phyloP scores from a whole-genome alignment of 1,284 basidiomycete species.

The Cutaneotrichosporon daszewskae region DNA sequence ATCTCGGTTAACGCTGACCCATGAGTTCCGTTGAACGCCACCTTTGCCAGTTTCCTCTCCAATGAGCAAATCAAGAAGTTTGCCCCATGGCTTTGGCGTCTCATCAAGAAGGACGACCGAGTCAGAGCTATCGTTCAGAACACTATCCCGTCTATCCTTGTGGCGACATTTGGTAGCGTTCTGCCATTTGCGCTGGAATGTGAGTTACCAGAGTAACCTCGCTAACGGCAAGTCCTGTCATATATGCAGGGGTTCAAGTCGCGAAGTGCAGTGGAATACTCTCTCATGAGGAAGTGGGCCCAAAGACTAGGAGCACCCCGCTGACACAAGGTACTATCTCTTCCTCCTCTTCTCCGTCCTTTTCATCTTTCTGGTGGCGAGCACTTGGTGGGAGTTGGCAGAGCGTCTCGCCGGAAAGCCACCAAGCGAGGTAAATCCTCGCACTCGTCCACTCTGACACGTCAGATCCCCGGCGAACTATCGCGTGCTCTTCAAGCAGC shows the following conservation, averaged over 20 bases:
- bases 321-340: conserved; percentile 70
- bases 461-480: conserved; percentile 81
- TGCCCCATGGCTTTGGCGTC: conserved; percentile 68
- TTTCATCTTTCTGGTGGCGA: conserved; percentile 88
- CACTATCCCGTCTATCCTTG: conserved; percentile 79
- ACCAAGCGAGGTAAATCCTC: conserved; percentile 40
- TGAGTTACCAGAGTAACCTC: conserved; percentile 31
- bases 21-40: conserved; percentile 3
- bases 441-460: background rate
- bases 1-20: background rate
- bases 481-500: conserved; percentile 70
- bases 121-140: conserved; percentile 86
- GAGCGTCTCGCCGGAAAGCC: conserved; percentile 61
- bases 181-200: conserved; percentile 87
- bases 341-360: conserved; percentile 92
- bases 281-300: conserved; percentile 77
- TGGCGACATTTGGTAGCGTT: conserved; percentile 83
- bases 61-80: conserved; percentile 87
- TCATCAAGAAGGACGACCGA: conserved; percentile 74
- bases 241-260: conserved; percentile 85
- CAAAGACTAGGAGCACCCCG: too few relatives aligned
- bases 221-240: conserved; percentile 59
- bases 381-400: conserved; percentile 82
- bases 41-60: conserved; percentile 57
- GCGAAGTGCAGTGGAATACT: conserved; percentile 87